Evolutionary conservation across 2,329 filamentous ascomycete genomes (phyloP), one percentile per base, ranked within the genome.

Genomic region (Fusarium succisae): DNA sequence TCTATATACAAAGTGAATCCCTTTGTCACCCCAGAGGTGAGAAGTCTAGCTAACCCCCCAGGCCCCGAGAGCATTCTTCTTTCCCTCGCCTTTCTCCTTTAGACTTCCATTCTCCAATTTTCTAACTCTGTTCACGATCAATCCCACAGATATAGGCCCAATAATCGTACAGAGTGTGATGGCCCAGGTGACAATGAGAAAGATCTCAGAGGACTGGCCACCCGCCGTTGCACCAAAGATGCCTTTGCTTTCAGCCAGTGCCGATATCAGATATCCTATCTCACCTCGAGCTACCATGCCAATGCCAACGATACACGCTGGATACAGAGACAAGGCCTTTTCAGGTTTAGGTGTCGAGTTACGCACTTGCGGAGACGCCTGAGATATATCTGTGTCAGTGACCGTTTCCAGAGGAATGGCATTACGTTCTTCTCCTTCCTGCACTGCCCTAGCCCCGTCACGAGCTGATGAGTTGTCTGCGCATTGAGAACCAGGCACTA

Each of bases 251-350:
- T 93, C 87, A 0, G 92, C 92, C 0, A 95, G 80, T 0, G 91
- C 90, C 2, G 91, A 91, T 69, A 96, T 94, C 48, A 96, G 80
- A 70, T 94, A 94, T 0, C 93, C 93, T 39, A 96, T 94, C 79
- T 96, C 93, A 2, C 93, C 93, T n/a, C 93, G 86, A 0, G 93
- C 90, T 0, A 92, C 88, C 93, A 96, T 96, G 6, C 85, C 87
- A 24, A 88, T 84, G 1, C 91, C 91, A 0, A 95, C 82, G 6
- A 95, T 90, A 1, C 87, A 85, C 0, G 90, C 87, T 1, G 93
- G 92, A 70, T 94, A 92, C 2, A 93, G 82, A 0, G 92, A 94
- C 7, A 87, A 81, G 0, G 90, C 88, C 54, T 88, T 89, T 1
- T 82, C 77, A 11, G 82, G 78, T 4, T 57, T 68, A 6, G 76